These are phyloP conservation scores for Simmondsia chinensis DNA, from an alignment of 148 eudicot species.

Conservation along the genomic window DNA sequence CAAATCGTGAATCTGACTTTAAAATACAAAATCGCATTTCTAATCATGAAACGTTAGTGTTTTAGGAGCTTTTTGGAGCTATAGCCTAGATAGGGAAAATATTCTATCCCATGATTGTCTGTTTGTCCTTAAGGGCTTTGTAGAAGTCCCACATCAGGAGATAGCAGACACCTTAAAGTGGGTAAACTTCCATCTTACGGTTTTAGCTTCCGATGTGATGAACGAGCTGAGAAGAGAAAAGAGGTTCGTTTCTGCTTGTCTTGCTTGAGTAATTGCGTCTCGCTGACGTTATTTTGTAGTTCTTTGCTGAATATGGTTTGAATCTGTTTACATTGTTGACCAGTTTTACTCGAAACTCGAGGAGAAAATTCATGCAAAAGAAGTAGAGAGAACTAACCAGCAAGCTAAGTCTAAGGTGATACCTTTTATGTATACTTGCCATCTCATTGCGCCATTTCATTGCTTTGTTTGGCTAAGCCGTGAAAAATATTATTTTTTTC, in stretches of 20 bases:
- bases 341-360: slow-evolving; percentile 87
- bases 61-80: too few species aligned
- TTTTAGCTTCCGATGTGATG: slow-evolving; percentile 81
- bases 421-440: neutral
- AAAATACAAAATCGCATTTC: too few species aligned
- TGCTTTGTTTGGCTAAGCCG: too few species aligned
- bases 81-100: too few species aligned
- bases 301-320: neutral
- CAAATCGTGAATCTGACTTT: too few species aligned
- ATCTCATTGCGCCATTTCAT: too few species aligned
- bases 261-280: neutral
- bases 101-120: too few species aligned
- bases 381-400: slow-evolving; percentile 61
- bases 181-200: slow-evolving; percentile 76
- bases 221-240: slow-evolving; percentile 93
- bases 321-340: slow-evolving; percentile 3
- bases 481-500: too few species aligned
- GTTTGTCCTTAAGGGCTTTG: slow-evolving; percentile 45
- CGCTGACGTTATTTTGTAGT: neutral
- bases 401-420: slow-evolving; percentile 77
- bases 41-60: too few species aligned
- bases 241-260: slow-evolving; percentile 43
- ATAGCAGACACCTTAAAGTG: slow-evolving; percentile 37
- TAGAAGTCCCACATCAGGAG: slow-evolving; percentile 57
- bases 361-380: slow-evolving; percentile 85